Percentiles rank a stretch among this genome's conserved stretches.
phyloP scores from a whole-genome alignment of 2,329 filamentous ascomycete genomes.

The Diaporthe helianthi region DNA sequence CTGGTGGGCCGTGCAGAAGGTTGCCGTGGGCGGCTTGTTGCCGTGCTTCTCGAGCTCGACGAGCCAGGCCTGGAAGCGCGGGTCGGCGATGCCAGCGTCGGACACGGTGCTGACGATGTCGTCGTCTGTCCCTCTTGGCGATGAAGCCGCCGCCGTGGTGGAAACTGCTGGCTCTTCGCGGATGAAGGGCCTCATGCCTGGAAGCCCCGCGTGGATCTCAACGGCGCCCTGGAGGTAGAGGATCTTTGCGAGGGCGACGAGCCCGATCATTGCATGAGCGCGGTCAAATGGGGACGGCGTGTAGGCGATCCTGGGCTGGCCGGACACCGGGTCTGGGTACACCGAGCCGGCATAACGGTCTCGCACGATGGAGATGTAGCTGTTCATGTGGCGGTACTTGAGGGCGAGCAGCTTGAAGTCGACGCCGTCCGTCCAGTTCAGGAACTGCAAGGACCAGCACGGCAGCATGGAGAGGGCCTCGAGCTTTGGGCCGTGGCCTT shows the following conservation, averaged over 20 bases:
- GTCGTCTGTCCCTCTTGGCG: background rate
- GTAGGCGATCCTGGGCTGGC: conserved; percentile 71
- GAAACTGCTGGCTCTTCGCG: conserved; percentile 37
- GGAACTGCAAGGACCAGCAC: conserved; percentile 62
- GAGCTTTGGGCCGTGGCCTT: conserved; percentile 80
- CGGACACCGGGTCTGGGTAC: conserved; percentile 71
- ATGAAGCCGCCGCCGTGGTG: background rate
- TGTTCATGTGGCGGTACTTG: conserved; percentile 70
- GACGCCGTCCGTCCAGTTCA: conserved; percentile 71
- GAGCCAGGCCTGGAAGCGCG: conserved; percentile 66
- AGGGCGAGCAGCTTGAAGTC: conserved; percentile 72
- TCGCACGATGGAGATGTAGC: conserved; percentile 73
- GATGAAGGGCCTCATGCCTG: conserved; percentile 67
- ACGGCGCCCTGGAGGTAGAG: conserved; percentile 77
- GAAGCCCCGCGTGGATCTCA: conserved; percentile 72
- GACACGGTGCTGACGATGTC: conserved; percentile 7
- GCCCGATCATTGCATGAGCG: conserved; percentile 70
- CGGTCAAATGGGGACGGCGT: conserved; percentile 73
- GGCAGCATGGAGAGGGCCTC: conserved; percentile 77
- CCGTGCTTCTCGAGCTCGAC: conserved; percentile 53
- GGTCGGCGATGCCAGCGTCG: conserved; percentile 60
- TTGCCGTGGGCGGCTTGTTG: conserved; percentile 55
- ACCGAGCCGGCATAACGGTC: conserved; percentile 77
- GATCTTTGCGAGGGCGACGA: conserved; percentile 74
- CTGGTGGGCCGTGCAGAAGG: conserved; percentile 72